Conservation (phyloP, 352 stramenopile genomes). For the Phytophthora lateralis region DNA sequence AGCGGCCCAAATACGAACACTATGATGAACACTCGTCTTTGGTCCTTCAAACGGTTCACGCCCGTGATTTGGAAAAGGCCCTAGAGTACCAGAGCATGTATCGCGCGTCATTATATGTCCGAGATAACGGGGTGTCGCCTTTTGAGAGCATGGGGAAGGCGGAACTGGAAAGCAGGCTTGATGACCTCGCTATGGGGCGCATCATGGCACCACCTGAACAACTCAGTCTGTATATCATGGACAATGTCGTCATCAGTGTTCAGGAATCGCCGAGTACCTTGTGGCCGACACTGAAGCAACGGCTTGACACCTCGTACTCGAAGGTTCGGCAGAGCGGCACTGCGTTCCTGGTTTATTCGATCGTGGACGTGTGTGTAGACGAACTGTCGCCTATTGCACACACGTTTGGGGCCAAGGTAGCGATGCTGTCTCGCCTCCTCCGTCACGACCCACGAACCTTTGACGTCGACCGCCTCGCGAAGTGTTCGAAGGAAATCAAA, state of each 20-base stretch:
- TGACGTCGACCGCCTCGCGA: slow-evolving; percentile 57
- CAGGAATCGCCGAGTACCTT: slow-evolving; percentile 58
- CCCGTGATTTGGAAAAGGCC: slow-evolving; percentile 54
- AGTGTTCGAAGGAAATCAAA: slow-evolving; percentile 74
- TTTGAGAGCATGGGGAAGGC: slow-evolving; percentile 73
- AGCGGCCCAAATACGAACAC: slow-evolving; percentile 86
- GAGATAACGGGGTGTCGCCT: slow-evolving; percentile 47
- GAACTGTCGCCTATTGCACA: slow-evolving; percentile 80
- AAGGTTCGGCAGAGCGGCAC: slow-evolving; percentile 81
- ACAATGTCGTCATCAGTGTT: slow-evolving; percentile 77
- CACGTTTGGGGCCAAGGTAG: slow-evolving; percentile 72
- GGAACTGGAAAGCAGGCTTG: slow-evolving; percentile 63
- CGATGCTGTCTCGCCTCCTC: slow-evolving; percentile 72
- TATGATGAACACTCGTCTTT: slow-evolving; percentile 88
- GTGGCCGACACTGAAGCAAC: slow-evolving; percentile 65
- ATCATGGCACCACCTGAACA: slow-evolving; percentile 82
- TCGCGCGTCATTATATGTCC: slow-evolving; percentile 67
- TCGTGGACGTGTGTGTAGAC: slow-evolving; percentile 85
- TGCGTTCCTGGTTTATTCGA: slow-evolving; percentile 76
- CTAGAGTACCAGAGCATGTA: slow-evolving; percentile 79
- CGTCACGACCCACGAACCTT: slow-evolving; percentile 63
- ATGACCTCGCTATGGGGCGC: slow-evolving; percentile 56
- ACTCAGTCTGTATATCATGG: slow-evolving; percentile 76
- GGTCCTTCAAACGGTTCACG: slow-evolving; percentile 71
- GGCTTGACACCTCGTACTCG: slow-evolving; percentile 80